Evolutionary conservation across 1,139 yeast genomes (phyloP), one percentile per base, ranked within the genome.

Genomic region (Sugiyamaella grinbergsii): DNA sequence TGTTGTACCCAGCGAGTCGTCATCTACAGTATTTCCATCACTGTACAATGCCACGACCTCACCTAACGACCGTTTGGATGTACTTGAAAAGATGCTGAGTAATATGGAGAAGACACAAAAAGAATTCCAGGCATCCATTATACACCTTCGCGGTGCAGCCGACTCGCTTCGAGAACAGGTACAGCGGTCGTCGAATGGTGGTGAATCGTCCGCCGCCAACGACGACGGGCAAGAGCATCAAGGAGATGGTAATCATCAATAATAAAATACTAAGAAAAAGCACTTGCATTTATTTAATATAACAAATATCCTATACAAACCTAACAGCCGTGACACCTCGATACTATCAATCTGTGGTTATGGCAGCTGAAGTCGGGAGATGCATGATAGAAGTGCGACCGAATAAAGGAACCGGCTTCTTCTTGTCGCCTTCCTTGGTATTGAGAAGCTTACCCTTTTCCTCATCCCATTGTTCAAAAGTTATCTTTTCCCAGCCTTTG

Each of bases 381-480:
- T 43, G 47, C 36, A 43, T 34, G 4, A 43, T 43, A 4, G 47
- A 43, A 24, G 47, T 46, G 41, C 78, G 63, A 5, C 78, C 78
- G 55, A 66, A 70, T 11, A 71, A 37, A 26, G 69, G 61, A 2
- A 71, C 74, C 29, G 71, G 59, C 33, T 68, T 68, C 4, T 74
- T 75, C 49, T 73, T 75, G 18, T 72, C 78, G 2, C 74, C 71
- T 26, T 63, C 58, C 24, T 60, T 62, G 33, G 51, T 53, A 50
- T 66, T 65, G 36, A 67, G 48, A 28, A 73, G 62, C 46, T 74
- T 63, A 3, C 76, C 75, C 54, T 75, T 74, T 50, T 69, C 72
- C 32, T 71, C 68, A 51, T 72, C 73, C 79, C 79, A 75, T 34
- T 71, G 59, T 10, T 57, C 62, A 49, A 69, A 71, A n/a, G 66